Evolutionary conservation across 2,329 filamentous ascomycete genomes (phyloP).

Genomic region (Orbilia blumenaviensis): DNA sequence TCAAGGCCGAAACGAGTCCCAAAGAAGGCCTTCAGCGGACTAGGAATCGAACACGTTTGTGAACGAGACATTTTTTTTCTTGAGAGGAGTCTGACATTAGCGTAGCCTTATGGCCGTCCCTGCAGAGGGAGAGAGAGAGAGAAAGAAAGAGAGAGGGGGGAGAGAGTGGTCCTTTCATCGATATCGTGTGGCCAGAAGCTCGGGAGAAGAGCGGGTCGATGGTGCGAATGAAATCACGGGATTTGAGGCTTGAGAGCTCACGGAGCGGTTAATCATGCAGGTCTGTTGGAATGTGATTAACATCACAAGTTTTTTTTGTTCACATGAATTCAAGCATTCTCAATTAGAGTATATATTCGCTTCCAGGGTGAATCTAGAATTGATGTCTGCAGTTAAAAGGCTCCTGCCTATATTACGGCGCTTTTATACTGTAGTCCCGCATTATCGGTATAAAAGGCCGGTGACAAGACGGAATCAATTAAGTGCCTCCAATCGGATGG

Average conservation of each 20-base stretch:
- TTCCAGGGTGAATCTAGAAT: conserved; percentile 14
- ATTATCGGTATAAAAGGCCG: conserved; percentile 4
- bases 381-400: not conserved
- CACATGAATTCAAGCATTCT: conserved; percentile 15
- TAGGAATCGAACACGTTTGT: not conserved
- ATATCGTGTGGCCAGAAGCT: not conserved
- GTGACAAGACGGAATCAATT: not conserved
- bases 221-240: conserved; percentile 1
- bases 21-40: not conserved
- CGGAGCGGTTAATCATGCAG: not conserved
- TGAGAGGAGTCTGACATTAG: conserved; percentile 19
- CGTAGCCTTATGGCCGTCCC: conserved; percentile 22
- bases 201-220: not conserved
- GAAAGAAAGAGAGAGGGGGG: too few relatives aligned
- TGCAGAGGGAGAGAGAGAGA: conserved; percentile 1
- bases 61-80: conserved; percentile 18
- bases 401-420: conserved; percentile 7
- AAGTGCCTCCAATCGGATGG: conserved; percentile 43
- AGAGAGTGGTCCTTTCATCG: not conserved
- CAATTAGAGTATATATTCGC: not conserved
- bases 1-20: conserved; percentile 4
- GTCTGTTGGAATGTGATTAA: conserved; percentile 27
- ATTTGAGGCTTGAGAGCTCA: not conserved
- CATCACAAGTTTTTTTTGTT: not conserved
- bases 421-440: conserved; percentile 13